Evolutionary conservation across 164 flowering plant species (phyloP).

Genomic region (Echeveria elegans): DNA sequence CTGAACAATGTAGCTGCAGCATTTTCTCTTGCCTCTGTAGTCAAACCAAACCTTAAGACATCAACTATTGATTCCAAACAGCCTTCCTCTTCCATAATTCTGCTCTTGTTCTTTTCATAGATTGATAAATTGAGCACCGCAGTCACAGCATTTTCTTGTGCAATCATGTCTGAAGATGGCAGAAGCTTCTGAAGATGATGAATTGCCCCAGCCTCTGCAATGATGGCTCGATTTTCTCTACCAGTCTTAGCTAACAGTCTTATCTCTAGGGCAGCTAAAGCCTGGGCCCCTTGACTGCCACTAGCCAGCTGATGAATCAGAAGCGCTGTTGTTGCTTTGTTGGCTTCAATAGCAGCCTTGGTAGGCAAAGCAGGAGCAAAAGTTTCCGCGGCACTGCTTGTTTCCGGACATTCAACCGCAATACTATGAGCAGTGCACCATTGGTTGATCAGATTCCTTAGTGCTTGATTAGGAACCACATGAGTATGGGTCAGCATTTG

Average conservation of each 20-base stretch:
- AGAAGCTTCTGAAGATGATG: conserved; percentile 68
- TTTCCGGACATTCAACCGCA: conserved; percentile 41
- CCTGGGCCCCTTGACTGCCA: conserved; percentile 47
- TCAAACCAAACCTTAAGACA: conserved; percentile 62
- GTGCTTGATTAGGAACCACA: conserved; percentile 53
- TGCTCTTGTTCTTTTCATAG: conserved; percentile 66
- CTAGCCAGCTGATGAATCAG: conserved; percentile 53
- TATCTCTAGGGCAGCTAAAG: conserved; percentile 74
- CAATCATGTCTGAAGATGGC: conserved; percentile 39
- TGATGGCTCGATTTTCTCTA: conserved; percentile 74
- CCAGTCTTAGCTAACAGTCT: conserved; percentile 81
- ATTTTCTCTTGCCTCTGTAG: conserved; percentile 79
- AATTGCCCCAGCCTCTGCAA: conserved; percentile 94
- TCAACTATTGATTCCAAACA: conserved; percentile 60
- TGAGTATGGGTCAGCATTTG: conserved; percentile 51
- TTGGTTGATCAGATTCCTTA: conserved; percentile 51
- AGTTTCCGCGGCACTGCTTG: conserved; percentile 32
- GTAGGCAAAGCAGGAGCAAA: conserved; percentile 31
- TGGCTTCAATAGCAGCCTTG: conserved; percentile 73
- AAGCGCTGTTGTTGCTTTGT: conserved; percentile 60
- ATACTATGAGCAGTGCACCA: conserved; percentile 75
- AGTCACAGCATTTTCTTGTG: conserved; percentile 94
- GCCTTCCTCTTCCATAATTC: conserved; percentile 73
- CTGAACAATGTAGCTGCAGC: conserved; percentile 98
- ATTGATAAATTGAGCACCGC: conserved; percentile 89